Percentiles rank a stretch among this genome's conserved stretches.
Evolutionary conservation across 768 basidiomycete species (phyloP).

Genomic region (Inosperma sp.): DNA sequence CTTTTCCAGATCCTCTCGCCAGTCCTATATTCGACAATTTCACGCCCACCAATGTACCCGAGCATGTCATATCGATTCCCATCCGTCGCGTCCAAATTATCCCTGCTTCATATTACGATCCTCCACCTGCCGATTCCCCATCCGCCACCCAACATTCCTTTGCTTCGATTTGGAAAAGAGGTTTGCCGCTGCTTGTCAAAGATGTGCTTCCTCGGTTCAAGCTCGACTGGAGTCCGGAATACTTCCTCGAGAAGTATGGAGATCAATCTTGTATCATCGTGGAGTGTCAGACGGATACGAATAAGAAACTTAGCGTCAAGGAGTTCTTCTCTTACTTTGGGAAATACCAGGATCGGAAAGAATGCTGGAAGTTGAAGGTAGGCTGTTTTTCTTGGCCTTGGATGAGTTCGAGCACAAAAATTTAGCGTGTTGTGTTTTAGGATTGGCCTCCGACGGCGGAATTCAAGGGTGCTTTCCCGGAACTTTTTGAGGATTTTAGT

Average conservation of each 20-base stretch:
- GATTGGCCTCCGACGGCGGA: constrained; percentile 92
- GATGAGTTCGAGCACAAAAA: constrained; percentile 56
- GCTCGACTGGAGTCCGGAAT: constrained; percentile 76
- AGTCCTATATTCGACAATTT: constrained; percentile 22
- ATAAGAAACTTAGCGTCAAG: constrained; percentile 57
- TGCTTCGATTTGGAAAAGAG: constrained; percentile 52
- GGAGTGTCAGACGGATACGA: constrained; percentile 75
- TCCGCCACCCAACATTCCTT: not conserved
- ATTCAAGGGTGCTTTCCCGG: constrained; percentile 79
- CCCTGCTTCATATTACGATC: constrained; percentile 21
- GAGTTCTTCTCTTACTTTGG: constrained; percentile 83
- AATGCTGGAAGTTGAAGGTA: constrained; percentile 20
- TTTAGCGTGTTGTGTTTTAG: too few relatives aligned
- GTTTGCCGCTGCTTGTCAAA: constrained; percentile 76
- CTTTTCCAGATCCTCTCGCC: constrained; percentile 19
- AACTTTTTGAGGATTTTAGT: constrained; percentile 81
- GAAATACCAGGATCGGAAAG: constrained; percentile 49
- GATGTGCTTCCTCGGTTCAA: constrained; percentile 57
- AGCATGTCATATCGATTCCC: constrained; percentile 27
- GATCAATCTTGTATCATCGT: constrained; percentile 63
- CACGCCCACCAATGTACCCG: constrained; percentile 25
- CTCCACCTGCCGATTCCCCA: not conserved
- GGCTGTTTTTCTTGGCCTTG: constrained; percentile 73
- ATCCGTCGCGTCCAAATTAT: constrained; percentile 20
- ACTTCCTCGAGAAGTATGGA: constrained; percentile 68